phyloP scores from a whole-genome alignment of 257 asterid species.

The Ballota nigra region DNA sequence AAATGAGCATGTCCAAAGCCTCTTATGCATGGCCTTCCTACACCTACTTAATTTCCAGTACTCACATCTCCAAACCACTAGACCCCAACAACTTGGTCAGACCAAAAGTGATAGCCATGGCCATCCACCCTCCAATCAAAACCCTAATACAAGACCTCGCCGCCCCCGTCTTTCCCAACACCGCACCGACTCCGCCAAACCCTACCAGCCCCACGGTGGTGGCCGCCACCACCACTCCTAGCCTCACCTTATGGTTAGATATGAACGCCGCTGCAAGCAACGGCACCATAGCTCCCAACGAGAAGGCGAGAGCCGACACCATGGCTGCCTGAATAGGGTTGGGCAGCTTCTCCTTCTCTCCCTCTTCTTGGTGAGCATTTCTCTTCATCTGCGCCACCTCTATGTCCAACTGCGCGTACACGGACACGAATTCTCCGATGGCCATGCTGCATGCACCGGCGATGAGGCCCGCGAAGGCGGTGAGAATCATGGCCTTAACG shows the following conservation, averaged over 20 bases:
- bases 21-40: too few species aligned
- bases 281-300: conserved; percentile 61
- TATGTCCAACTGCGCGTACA: conserved; percentile 63
- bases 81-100: conserved; percentile 52
- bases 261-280: conserved; percentile 62
- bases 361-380: conserved; percentile 5
- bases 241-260: conserved; percentile 29
- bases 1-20: too few species aligned
- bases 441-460: conserved; percentile 89
- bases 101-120: conserved; percentile 74
- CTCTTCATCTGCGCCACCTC: conserved; percentile 61
- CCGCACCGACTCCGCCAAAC: conserved; percentile 65
- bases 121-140: conserved; percentile 74
- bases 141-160: conserved; percentile 59
- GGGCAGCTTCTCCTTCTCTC: conserved; percentile 42
- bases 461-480: conserved; percentile 49
- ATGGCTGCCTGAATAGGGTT: conserved; percentile 65
- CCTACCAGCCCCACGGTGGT: too few species aligned
- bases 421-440: too few species aligned
- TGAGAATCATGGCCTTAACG: too few species aligned
- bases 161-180: conserved; percentile 52
- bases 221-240: too few species aligned
- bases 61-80: conserved; percentile 42
- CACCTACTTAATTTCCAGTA: too few species aligned
- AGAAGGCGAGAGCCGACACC: conserved; percentile 64